phyloP scores from a whole-genome alignment of 2,329 filamentous ascomycete species.

The Claviceps pusilla region DNA sequence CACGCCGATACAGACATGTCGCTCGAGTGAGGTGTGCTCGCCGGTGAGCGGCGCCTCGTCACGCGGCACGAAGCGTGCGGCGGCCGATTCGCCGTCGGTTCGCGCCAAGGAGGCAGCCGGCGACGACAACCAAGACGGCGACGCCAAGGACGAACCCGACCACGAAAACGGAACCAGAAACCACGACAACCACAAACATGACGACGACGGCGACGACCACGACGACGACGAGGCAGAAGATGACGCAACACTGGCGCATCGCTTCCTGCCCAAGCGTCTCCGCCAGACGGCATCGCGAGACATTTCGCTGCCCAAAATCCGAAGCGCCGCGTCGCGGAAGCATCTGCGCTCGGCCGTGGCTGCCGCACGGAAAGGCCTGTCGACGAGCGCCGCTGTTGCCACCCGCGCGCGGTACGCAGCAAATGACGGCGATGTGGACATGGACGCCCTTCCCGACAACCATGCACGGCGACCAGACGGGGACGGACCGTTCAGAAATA shows the following conservation, averaged over 20 bases:
- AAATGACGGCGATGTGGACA: background rate
- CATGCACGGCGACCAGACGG: background rate
- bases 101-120: constrained; percentile 5
- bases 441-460: background rate
- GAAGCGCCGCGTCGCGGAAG: constrained; percentile 13
- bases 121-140: background rate
- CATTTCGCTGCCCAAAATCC: constrained; percentile 21
- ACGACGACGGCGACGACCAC: background rate
- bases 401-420: background rate
- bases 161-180: too few species aligned
- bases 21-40: constrained; percentile 14
- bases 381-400: background rate
- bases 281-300: constrained; percentile 35
- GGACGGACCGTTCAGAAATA: background rate
- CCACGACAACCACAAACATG: too few species aligned
- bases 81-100: constrained; percentile 21
- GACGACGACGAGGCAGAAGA: constrained; percentile 2
- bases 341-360: constrained; percentile 2
- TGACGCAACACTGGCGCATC: constrained; percentile 9
- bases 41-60: constrained; percentile 20
- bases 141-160: constrained; percentile 6
- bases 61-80: constrained; percentile 36
- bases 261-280: constrained; percentile 26
- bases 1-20: constrained; percentile 6
- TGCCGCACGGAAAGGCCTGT: background rate